Evolutionary conservation across 148 eudicot species (phyloP), one percentile per base, ranked within the genome.

Genomic region (Spergularia bocconei): DNA sequence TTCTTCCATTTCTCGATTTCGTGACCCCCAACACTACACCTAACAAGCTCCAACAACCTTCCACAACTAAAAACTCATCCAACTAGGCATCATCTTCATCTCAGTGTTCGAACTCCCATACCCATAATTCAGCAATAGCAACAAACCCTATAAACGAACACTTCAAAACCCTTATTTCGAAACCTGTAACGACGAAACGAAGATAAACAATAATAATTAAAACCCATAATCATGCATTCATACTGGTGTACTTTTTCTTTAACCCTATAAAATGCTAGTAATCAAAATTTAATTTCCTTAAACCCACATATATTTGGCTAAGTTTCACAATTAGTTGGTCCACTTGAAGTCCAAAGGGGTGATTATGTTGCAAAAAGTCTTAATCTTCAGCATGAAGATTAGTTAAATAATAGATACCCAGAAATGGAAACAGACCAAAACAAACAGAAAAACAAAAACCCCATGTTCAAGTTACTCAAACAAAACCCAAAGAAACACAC

Each of bases 1-100:
- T 83, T 94, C 98, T 84, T 94, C 98, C 98, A 94, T 94, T 74
- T 66, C 39, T 55, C 41, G 38, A 63, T 15, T 72, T 38, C 44
- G 12, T 59, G 51, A 11, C 50, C 48, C 13, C 13, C 38, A 58
- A 61, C 64, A 9, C 23, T 48, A 59, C 66, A 11, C 50, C 65
- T 71, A 44, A 0, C 48, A 44, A 44, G 48, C 10, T 70, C 60
- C 36, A 63, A 44, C 33, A 41, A 79, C 58, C 70, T 73, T 69
- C 9, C 48, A 72, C 63, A 33, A 44, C 36, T 57, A 41, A 12
- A 75, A 51, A 36, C 71, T 69, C 59, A 58, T 44, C 23, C 63
- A 73, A 48, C 12, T n/a, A 21, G 5, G 36, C 55, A 60, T 53
- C 9, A 72, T 48, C 29, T 41, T 58, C 20, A 50, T 79, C 41